Base-by-base conservation (phyloP, 2,329 filamentous ascomycete genomes). In the Hypocreales sp. region DNA sequence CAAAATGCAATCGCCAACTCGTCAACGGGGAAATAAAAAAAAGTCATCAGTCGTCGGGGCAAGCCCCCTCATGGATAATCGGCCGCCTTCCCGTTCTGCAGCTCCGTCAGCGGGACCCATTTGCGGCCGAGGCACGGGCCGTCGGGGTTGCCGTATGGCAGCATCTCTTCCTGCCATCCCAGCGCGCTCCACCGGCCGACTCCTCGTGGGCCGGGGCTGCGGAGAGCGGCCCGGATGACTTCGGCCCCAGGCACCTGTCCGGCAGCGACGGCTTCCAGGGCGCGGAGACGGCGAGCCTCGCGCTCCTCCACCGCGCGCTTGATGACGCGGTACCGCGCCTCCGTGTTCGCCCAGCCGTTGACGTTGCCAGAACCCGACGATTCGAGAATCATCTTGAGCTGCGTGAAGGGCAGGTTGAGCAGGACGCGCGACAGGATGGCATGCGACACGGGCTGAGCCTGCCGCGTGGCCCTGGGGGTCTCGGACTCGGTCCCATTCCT, bases 391-490 rank as follows among this genome's bases (percentile, higher is more conserved):
- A 63, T 61, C 47, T 78, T 74, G 15, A 86, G 56, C 16, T 75
- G 55, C 10, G 64, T 56, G 37, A 79, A 79, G 0, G 79, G 79
- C 5, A 84, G 53, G 22, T 79, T 80, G 28, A 82, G 53, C 3
- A 86, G 55, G 14, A 81, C 56, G 16, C 67, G 72, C 0, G 79
- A 83, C 5, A 84, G 52, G 0, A 64, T 49, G 0, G 58, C 56
- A 15, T 62, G 60, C 17, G 60, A 50, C 15, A 41, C 40, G 9
- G 46, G 46, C 14, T 41, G 43, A 13, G 38, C 39, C 22, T 36
- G 42, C 17, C 35, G 40, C 7, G 39, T 33, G 5, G 38, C 39
- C 13, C 39, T 44, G 6, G 44, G 46, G 22, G 39, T 45, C 20
- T 54, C 53, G 4, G 52, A 46, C 7, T 38, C 37, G 8, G 39